Base-by-base conservation (phyloP, 176 grass and related monocot species). In the Areca catechu region DNA sequence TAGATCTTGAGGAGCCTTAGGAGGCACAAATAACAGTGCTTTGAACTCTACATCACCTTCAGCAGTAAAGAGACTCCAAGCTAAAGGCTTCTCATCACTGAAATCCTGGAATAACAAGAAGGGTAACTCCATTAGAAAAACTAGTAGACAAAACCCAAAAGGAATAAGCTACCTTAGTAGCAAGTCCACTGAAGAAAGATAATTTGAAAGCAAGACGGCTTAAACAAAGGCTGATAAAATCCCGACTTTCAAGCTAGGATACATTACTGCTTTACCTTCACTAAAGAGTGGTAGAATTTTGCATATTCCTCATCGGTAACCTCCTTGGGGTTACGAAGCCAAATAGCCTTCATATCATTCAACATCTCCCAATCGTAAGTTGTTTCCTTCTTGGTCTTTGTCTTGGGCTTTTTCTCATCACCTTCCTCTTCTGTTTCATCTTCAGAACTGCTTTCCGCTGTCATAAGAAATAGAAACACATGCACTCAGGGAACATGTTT, bases 11-110 rank as follows among this genome's bases (percentile, higher is more conserved):
- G 86, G 92, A 68, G 92, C 92, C 67, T 88, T 97, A 2, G 92
- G 86, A 15, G 92, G 86, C 54, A 97, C 80, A 72, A 91, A 97
- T 20, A 97, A 77, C 63, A 97, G 75, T 61, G 92, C 86, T 76
- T 91, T 97, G 61, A 97, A 91, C 69, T 97, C 92, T 47, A 97
- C 86, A 82, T 97, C 92, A 23, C 92, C 92, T 72, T 97, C 92
- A 20, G 86, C 92, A 71, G 66, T 82, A 69, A 97, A 97, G 76
- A 91, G 92, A 52, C 86, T 97, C 86, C 83, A 88, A 43, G 80
- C 50, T 77, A 97, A 59, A 43, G 92, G 92, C 29, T 97, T 91
- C 59, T 91, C 92, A 34, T 91, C 92, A 58, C 80, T 64, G 0
- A 91, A 91, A 49, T 97, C 92, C 92, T 97, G 57, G 34, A 66